A percentile compares a stretch with the other conserved stretches of the same genome.
Conservation (phyloP, 1,284 basidiomycete species). For the Austroboletus niveus region DNA sequence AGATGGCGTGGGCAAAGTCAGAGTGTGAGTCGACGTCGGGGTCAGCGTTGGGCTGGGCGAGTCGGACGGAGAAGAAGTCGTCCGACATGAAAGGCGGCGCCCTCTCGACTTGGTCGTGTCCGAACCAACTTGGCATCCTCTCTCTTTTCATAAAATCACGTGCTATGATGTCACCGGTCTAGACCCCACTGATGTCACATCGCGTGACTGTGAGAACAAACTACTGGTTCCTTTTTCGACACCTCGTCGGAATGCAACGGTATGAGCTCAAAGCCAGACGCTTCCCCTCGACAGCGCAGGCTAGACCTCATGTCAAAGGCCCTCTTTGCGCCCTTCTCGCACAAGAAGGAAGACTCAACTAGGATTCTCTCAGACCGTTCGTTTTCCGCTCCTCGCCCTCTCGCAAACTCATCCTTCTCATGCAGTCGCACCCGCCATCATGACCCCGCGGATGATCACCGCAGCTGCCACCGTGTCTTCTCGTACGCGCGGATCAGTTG, state of each 20-base stretch:
- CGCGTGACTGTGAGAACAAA: constrained; percentile 25
- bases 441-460: constrained; percentile 82
- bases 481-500: constrained; percentile 44
- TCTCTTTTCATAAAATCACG: constrained; percentile 18
- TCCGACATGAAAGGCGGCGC: constrained; percentile 20
- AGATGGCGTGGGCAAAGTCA: constrained; percentile 41
- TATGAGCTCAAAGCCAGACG: constrained; percentile 12
- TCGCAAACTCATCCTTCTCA: neutral
- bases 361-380: constrained; percentile 70
- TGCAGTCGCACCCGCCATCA: constrained; percentile 84
- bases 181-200: constrained; percentile 26
- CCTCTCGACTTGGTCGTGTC: neutral
- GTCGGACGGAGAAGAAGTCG: constrained; percentile 29
- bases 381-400: constrained; percentile 25
- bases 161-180: constrained; percentile 33
- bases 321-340: constrained; percentile 63
- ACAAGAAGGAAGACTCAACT: constrained; percentile 65
- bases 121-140: neutral
- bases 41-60: neutral
- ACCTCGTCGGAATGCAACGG: constrained; percentile 20
- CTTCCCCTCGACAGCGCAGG: constrained; percentile 32
- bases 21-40: constrained; percentile 14
- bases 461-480: constrained; percentile 61
- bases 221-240: neutral
- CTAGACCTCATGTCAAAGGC: constrained; percentile 64